Evolutionary conservation across 257 asterid genomes (phyloP).

Genomic region (Coffea eugenioides): DNA sequence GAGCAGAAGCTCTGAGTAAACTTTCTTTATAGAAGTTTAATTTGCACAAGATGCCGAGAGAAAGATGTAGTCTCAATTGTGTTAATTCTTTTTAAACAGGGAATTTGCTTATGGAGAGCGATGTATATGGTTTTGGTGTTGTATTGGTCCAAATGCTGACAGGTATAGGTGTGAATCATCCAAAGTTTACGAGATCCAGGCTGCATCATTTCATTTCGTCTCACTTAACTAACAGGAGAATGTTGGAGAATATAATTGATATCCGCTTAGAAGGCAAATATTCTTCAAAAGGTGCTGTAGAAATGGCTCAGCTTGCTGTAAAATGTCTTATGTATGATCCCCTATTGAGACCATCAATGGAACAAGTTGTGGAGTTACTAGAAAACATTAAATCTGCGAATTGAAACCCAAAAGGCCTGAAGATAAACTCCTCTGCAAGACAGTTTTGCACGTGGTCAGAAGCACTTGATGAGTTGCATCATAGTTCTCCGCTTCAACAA

Average conservation of each 20-base stretch:
- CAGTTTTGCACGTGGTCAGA: conserved; percentile 19
- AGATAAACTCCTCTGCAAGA: conserved; percentile 22
- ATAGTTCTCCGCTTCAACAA: conserved; percentile 43
- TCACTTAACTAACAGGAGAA: conserved; percentile 37
- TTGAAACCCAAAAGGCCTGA: conserved; percentile 40
- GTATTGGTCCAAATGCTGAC: conserved; percentile 69
- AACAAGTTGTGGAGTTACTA: conserved; percentile 49
- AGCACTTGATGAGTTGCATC: conserved; percentile 22
- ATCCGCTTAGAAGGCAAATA: conserved; percentile 54
- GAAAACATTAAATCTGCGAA: conserved; percentile 35
- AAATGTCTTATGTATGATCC: conserved; percentile 48
- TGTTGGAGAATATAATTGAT: conserved; percentile 53
- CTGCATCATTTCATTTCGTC: conserved; percentile 58
- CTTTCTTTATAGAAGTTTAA: background rate
- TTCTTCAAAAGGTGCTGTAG: conserved; percentile 47
- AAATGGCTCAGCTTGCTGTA: conserved; percentile 53
- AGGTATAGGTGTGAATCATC: conserved; percentile 49
- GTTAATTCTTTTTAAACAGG: conserved; percentile 32
- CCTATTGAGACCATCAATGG: conserved; percentile 60
- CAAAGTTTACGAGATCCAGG: conserved; percentile 23
- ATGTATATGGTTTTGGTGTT: conserved; percentile 70
- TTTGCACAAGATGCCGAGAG: background rate
- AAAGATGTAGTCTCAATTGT: too few species aligned
- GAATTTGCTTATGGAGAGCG: conserved; percentile 56
- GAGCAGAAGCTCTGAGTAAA: background rate